Evolutionary conservation across 129 eudicot species (phyloP), one percentile per base, ranked within the genome.

Genomic region (Chrysanthemum seticuspe): DNA sequence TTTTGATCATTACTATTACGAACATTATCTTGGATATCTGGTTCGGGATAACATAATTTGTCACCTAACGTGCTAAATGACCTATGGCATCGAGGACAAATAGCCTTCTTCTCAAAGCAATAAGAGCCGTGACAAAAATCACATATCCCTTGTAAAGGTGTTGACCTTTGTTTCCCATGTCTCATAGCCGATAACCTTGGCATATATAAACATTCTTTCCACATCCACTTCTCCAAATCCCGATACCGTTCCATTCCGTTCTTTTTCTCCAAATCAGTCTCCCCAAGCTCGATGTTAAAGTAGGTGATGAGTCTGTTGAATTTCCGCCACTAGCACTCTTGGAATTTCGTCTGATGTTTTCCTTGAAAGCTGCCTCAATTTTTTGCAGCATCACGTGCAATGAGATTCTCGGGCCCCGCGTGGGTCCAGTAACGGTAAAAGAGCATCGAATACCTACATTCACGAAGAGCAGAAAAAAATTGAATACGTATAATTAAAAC

Each of bases 21-120:
- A 51, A 68, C 52, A 16, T 55, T 65, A 60, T 81, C 86, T 4
- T 73, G 76, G 47, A 55, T 18, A 56, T 71, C 51, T 18, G 60
- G 76, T 68, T 78, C 85, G 3, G 65, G 44, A 72, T 85, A 85
- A 72, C 62, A 61, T 48, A 85, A 74, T 49, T 60, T 71, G 62
- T 67, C 58, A 4, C 71, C 80, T 55, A 72, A 70, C 16, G 80
- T 74, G 50, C 71, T 31, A 40, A 67, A 79, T 7, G 73, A 56
- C 68, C 63, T 74, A 45, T 69, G 64, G 79, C 99, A 87, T 21
- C 85, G 86, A 0, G 93, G 89, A 82, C 97, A 94, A 62, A 55
- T 34, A 19, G 79, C 76, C 36, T 86, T 79, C 36, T 86, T 79
- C 75, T 85, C 73, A 58, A 67, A 68, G 62, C 76, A 76, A 79